phyloP scores from a whole-genome alignment of 2,329 filamentous ascomycete genomes.

The Penicillium sp. region DNA sequence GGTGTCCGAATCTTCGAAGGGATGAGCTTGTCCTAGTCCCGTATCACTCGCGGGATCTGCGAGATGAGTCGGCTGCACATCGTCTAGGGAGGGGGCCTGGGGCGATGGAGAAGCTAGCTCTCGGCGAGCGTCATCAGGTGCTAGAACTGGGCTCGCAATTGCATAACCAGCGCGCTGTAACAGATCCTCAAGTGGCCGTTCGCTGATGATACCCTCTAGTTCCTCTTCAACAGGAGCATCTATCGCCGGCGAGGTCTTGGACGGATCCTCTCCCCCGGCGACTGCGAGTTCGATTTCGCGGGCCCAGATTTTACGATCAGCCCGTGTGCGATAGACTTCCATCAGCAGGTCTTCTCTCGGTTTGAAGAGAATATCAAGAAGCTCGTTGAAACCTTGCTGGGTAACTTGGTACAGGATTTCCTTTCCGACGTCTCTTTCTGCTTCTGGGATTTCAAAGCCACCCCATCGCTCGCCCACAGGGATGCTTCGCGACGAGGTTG shows the following conservation, averaged over 20 bases:
- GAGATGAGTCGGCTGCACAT: conserved; percentile 25
- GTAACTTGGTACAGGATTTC: conserved; percentile 89
- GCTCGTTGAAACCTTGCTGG: conserved; percentile 88
- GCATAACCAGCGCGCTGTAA: conserved; percentile 43
- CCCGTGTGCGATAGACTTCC: conserved; percentile 60
- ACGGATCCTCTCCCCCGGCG: conserved; percentile 32
- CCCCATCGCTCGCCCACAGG: conserved; percentile 67
- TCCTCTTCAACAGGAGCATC: conserved; percentile 27
- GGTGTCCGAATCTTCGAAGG: conserved; percentile 16
- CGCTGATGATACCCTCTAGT: conserved; percentile 16
- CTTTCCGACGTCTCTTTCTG: conserved; percentile 76
- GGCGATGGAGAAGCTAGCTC: conserved; percentile 26
- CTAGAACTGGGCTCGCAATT: conserved; percentile 24
- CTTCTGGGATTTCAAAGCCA: conserved; percentile 72
- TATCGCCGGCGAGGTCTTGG: conserved; percentile 21
- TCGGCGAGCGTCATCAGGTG: conserved; percentile 21
- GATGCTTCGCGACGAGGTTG: conserved; percentile 67
- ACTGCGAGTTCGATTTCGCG: conserved; percentile 42
- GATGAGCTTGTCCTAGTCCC: conserved; percentile 8
- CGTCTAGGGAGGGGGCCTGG: conserved; percentile 18
- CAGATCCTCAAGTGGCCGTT: conserved; percentile 44
- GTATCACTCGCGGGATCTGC: conserved; percentile 21
- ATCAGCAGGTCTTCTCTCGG: conserved; percentile 72
- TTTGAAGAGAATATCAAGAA: conserved; percentile 82
- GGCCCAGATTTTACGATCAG: conserved; percentile 55